Evolutionary conservation across 768 basidiomycete species (phyloP), one percentile per base, ranked within the genome.

Genomic region (Pulveroboletus sp.): DNA sequence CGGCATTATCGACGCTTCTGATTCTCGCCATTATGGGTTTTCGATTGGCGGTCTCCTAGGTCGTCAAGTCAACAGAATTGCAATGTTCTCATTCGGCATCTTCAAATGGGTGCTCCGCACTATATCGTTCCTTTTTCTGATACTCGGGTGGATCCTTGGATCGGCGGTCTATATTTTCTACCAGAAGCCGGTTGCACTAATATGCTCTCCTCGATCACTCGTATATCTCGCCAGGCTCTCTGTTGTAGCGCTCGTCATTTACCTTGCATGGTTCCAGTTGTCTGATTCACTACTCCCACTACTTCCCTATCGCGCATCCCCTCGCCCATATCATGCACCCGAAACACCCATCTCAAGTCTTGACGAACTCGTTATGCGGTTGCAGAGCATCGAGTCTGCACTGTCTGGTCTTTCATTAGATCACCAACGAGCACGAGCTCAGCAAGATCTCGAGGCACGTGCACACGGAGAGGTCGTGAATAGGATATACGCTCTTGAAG

Each of bases 291-390:
- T 69, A 50, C 53, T 61, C 58, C 56, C 59, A 35, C 36, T 69
- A 8, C 46, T 77, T 55, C 64, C 76, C 51, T 59, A 61, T 61
- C 60, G 69, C 55, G 27, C 65, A 44, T 47, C 65, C 27, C 47
- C 60, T 5, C 64, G 57, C 3, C 62, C 71, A 7, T 89, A 82
- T 59, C 65, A 69, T 2, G 69, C 81, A 1, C 83, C 86, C 0
- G 76, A 78, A 9, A 63, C 71, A 8, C 86, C 86, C 1, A 79
- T 81, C 1, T 73, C 76, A n/a, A 78, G 88, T 62, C 69, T 89
- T 17, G 76, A 77, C 5, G 88, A 88, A 48, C 70, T 91, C 21
- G 73, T 81, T 3, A 71, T 73, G 7, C 80, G 88, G 8, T 66
- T 92, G 11, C 76, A 78, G 51, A 71, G 71, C 32, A 76, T 91